Percentiles rank a stretch among this genome's conserved stretches.
Evolutionary conservation across 345 rosid genomes (phyloP).

Genomic region (Balakata baccata): DNA sequence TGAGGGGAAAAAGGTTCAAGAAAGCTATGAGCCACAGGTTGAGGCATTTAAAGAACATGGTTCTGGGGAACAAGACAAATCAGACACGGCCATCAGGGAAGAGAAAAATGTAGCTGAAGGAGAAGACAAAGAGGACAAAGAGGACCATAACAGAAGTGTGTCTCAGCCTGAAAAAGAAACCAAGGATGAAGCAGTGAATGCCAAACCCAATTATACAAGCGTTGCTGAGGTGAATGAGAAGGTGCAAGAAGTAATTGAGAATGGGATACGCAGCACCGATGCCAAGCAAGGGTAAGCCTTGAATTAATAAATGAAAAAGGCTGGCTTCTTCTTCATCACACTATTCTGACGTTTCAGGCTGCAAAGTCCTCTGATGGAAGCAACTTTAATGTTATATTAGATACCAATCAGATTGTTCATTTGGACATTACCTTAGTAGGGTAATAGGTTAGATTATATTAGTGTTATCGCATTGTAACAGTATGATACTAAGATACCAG

Average conservation of each 20-base stretch:
- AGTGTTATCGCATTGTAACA: slow-evolving; percentile 22
- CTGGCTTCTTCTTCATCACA: too few species aligned
- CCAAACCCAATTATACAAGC: neutral
- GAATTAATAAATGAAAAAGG: too few species aligned
- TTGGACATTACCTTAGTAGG: slow-evolving; percentile 22
- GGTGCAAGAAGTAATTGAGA: slow-evolving; percentile 30
- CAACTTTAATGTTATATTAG: too few species aligned
- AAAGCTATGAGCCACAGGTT: slow-evolving; percentile 15
- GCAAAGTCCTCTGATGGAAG: too few species aligned
- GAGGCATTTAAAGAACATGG: slow-evolving; percentile 22
- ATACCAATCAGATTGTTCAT: slow-evolving; percentile 30
- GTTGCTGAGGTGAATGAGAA: slow-evolving; percentile 9
- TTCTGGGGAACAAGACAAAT: slow-evolving; percentile 22
- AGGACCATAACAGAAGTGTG: slow-evolving; percentile 14
- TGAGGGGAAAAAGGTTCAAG: slow-evolving; percentile 12
- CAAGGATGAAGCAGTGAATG: slow-evolving; percentile 26
- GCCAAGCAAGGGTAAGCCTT: too few species aligned
- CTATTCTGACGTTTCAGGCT: too few species aligned
- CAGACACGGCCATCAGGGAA: slow-evolving; percentile 6
- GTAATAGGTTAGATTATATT: slow-evolving; percentile 26
- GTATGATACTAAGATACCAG: slow-evolving; percentile 13
- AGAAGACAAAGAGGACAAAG: slow-evolving; percentile 18
- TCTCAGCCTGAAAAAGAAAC: slow-evolving; percentile 24
- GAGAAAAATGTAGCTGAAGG: slow-evolving; percentile 24
- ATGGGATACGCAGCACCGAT: too few species aligned